A percentile compares a stretch with the other conserved stretches of the same genome.
Conservation (phyloP, 2,329 filamentous ascomycete genomes). For the Apiospora malaysiana region DNA sequence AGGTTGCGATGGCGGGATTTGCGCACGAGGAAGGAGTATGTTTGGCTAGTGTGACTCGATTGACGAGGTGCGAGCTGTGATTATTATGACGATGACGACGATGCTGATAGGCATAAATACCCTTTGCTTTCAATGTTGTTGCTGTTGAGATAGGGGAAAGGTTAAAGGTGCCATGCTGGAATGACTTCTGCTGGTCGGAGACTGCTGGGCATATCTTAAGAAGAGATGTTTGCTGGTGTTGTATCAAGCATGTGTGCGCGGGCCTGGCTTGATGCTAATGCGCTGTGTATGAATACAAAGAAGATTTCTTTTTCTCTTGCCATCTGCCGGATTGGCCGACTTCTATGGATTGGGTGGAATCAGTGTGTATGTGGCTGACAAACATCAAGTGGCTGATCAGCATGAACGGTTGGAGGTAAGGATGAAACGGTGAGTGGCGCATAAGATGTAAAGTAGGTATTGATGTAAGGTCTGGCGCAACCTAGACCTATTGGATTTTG, state of each 20-base stretch:
- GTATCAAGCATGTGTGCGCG: not conserved
- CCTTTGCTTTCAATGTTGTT: constrained; percentile 1
- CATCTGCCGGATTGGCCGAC: not conserved
- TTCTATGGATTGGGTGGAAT: not conserved
- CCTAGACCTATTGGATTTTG: no score
- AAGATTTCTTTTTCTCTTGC: not conserved
- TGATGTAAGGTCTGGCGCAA: no score
- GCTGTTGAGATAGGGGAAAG: not conserved
- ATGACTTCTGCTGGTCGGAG: not conserved
- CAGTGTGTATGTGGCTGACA: no score
- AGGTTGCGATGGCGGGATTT: not conserved
- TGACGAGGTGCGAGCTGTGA: not conserved
- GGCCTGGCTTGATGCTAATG: not conserved
- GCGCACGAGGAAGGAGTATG: not conserved
- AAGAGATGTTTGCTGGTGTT: not conserved
- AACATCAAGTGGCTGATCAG: no score
- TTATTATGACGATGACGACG: not conserved
- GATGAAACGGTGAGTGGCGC: no score
- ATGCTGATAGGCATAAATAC: constrained; percentile 2
- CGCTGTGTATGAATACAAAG: not conserved
- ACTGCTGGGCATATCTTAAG: not conserved
- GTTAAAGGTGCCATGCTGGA: not conserved
- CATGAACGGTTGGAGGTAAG: no score
- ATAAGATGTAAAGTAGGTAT: no score
- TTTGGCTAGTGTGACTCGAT: not conserved